phyloP scores from a whole-genome alignment of 2,329 filamentous ascomycete genomes.

The Phaeoacremonium minimum region DNA sequence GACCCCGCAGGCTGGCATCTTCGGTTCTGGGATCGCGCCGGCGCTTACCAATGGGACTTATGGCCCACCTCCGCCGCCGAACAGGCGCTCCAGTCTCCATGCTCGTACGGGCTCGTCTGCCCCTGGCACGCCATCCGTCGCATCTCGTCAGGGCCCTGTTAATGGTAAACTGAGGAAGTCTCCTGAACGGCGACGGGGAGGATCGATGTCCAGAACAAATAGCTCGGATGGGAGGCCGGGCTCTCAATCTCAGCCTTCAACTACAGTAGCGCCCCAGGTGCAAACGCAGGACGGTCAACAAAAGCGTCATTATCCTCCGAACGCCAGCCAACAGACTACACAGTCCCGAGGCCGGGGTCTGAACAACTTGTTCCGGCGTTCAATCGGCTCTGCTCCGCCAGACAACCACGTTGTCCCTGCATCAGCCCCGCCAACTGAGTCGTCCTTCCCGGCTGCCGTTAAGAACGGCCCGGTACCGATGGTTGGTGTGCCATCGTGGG shows the following conservation, averaged over 20 bases:
- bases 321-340: constrained; percentile 18
- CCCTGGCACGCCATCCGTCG: constrained; percentile 13
- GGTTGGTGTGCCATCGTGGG: constrained; percentile 7
- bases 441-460: constrained; percentile 6
- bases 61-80: constrained; percentile 40
- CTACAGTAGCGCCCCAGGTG: constrained; percentile 10
- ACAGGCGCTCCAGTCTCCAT: constrained; percentile 49
- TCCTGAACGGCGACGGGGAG: constrained; percentile 12
- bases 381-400: constrained; percentile 4
- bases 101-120: constrained; percentile 36
- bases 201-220: neutral
- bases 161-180: constrained; percentile 18
- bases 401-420: constrained; percentile 4
- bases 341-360: constrained; percentile 7
- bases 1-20: constrained; percentile 28
- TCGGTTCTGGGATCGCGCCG: constrained; percentile 27
- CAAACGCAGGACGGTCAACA: constrained; percentile 24
- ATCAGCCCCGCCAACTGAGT: constrained; percentile 5
- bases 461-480: neutral
- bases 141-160: constrained; percentile 11
- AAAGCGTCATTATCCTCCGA: constrained; percentile 13
- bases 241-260: neutral
- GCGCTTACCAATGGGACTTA: constrained; percentile 15
- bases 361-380: constrained; percentile 9
- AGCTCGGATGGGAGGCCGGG: neutral